Conservation (phyloP, 805 yeast species). For the Starmerella powellii region DNA sequence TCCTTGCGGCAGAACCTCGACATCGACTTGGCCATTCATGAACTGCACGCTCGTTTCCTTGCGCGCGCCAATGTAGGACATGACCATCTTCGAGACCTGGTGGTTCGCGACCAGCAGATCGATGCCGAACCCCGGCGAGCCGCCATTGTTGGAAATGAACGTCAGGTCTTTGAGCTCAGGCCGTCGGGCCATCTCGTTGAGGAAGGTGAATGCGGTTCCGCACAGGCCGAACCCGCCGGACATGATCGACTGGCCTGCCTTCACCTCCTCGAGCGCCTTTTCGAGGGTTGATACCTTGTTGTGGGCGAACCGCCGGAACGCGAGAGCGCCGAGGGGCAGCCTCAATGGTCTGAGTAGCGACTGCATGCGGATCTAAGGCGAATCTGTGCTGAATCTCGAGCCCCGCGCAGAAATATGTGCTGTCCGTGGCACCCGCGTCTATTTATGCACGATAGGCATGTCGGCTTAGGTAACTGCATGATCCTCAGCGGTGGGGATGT, state of each 20-base stretch:
- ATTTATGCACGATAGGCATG: no score
- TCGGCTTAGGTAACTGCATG: no score
- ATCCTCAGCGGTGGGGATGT: no score
- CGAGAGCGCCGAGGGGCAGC: not conserved
- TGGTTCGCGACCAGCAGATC: slow-evolving; percentile 33
- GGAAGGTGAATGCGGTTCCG: slow-evolving; percentile 38
- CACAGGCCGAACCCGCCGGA: slow-evolving; percentile 42
- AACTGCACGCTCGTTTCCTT: slow-evolving; percentile 34
- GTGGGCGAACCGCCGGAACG: slow-evolving; percentile 3
- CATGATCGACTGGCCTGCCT: slow-evolving; percentile 29
- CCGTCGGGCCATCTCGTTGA: slow-evolving; percentile 31
- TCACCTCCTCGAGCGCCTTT: slow-evolving; percentile 19
- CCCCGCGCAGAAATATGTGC: no score
- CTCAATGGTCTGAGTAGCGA: no score
- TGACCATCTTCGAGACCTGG: slow-evolving; percentile 36
- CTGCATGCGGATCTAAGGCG: no score
- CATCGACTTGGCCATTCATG: slow-evolving; percentile 35
- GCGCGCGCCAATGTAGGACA: slow-evolving; percentile 37
- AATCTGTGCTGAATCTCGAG: no score
- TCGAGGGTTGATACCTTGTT: slow-evolving; percentile 19
- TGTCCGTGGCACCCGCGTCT: no score
- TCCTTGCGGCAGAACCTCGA: slow-evolving; percentile 42
- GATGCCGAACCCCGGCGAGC: slow-evolving; percentile 36
- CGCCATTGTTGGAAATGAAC: slow-evolving; percentile 40
- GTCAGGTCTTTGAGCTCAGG: slow-evolving; percentile 32